Conservation (phyloP, 208 protist genomes). For the Acanthamoeba sp. region DNA sequence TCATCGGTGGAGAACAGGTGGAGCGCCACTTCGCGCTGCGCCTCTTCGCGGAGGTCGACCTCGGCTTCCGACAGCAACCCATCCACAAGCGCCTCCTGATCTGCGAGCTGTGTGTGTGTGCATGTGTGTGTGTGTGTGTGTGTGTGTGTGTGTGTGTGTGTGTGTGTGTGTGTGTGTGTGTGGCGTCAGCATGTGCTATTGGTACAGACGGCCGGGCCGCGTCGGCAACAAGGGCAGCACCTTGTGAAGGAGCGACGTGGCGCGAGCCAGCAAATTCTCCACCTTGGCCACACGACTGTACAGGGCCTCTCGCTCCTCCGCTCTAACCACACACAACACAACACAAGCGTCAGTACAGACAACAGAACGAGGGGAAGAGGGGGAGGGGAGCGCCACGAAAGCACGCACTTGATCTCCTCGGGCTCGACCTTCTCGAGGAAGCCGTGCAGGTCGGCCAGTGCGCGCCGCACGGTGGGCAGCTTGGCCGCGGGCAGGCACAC, state of each 20-base stretch:
- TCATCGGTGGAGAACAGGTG: constrained; percentile 27
- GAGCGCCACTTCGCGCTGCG: constrained; percentile 5
- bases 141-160: too few relatives aligned
- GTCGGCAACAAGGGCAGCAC: not conserved
- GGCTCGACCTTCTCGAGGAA: constrained; percentile 31
- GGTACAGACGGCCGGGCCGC: too few relatives aligned
- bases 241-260: not conserved
- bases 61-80: not conserved
- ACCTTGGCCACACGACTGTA: not conserved
- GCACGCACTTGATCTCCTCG: not conserved
- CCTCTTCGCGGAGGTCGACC: not conserved
- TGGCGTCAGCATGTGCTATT: too few relatives aligned
- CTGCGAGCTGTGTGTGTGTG: not conserved
- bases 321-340: not conserved
- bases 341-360: too few relatives aligned
- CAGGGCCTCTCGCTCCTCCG: not conserved
- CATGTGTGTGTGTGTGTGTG: too few relatives aligned
- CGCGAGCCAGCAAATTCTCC: constrained; percentile 1
- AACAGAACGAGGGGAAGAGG: not conserved
- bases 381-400: too few relatives aligned
- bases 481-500: constrained; percentile 17
- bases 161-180: too few relatives aligned
- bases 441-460: not conserved
- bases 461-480: constrained; percentile 12
- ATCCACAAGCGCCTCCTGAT: not conserved